Conservation (phyloP, 352 stramenopile genomes). For the Globisporangium yorkense region DNA sequence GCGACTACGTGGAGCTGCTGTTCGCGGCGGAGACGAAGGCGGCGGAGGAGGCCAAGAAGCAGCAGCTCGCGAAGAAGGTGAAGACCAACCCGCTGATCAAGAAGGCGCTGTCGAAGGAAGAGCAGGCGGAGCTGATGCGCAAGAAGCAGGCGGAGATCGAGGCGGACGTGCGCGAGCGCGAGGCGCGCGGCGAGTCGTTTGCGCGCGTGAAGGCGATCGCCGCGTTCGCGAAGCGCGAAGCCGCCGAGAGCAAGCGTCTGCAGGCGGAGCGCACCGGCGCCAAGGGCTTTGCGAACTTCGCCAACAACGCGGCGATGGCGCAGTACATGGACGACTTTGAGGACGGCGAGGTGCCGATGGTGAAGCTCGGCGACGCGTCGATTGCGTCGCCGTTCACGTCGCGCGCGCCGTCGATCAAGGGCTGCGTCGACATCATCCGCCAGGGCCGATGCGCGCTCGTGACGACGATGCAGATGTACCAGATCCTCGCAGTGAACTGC, state of each 20-base stretch:
- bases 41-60: constrained; percentile 47
- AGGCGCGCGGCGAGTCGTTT: constrained; percentile 83
- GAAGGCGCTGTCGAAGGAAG: constrained; percentile 58
- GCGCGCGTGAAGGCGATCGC: constrained; percentile 82
- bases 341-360: constrained; percentile 92
- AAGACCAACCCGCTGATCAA: constrained; percentile 39
- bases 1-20: constrained; percentile 77
- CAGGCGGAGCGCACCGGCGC: constrained; percentile 62
- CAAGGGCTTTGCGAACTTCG: constrained; percentile 84
- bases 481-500: constrained; percentile 98
- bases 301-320: constrained; percentile 79
- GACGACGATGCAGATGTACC: constrained; percentile 98
- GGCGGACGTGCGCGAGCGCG: constrained; percentile 63
- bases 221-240: constrained; percentile 79
- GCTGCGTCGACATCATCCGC: constrained; percentile 95
- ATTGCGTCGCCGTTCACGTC: constrained; percentile 99
- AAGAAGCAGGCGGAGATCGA: constrained; percentile 81
- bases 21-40: constrained; percentile 58
- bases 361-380: constrained; percentile 98
- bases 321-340: constrained; percentile 92
- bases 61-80: constrained; percentile 43
- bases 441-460: constrained; percentile 99
- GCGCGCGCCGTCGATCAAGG: constrained; percentile 88
- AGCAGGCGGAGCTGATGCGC: constrained; percentile 81
- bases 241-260: constrained; percentile 61